These are phyloP conservation scores for Colletotrichum costaricense DNA, from an alignment of 2,329 filamentous ascomycete species.

Conservation along the genomic window DNA sequence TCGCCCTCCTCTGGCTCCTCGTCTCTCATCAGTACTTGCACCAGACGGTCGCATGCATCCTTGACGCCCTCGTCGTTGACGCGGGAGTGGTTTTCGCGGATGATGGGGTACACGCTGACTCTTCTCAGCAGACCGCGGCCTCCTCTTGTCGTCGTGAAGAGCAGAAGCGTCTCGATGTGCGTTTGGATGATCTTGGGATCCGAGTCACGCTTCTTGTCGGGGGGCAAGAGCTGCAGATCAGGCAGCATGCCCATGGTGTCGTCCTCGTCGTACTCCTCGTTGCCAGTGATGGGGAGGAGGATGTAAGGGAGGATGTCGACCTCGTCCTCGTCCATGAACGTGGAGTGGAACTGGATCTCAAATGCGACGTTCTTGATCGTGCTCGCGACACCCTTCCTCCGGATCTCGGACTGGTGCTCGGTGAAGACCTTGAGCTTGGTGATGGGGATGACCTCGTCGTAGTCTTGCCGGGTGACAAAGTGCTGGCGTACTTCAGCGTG, in stretches of 20 bases:
- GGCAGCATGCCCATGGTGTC: constrained; percentile 89
- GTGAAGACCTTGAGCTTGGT: constrained; percentile 96
- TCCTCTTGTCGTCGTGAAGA: constrained; percentile 82
- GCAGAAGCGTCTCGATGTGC: constrained; percentile 87
- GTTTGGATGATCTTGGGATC: constrained; percentile 83
- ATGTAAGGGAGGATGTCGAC: constrained; percentile 90
- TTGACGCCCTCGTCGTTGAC: constrained; percentile 83
- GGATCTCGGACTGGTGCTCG: constrained; percentile 84
- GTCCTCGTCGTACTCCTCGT: constrained; percentile 88
- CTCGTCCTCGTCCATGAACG: constrained; percentile 76
- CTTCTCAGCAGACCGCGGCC: constrained; percentile 80
- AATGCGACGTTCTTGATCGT: constrained; percentile 96
- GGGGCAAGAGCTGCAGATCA: constrained; percentile 88
- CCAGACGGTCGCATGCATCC: constrained; percentile 88
- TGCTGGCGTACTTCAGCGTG: constrained; percentile 80
- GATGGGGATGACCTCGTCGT: constrained; percentile 87
- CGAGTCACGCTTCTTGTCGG: constrained; percentile 87
- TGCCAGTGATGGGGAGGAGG: constrained; percentile 86
- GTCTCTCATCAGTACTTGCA: constrained; percentile 88
- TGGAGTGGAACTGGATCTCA: constrained; percentile 77
- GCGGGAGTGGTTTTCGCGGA: constrained; percentile 85
- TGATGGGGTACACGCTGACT: constrained; percentile 87
- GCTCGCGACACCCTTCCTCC: constrained; percentile 92
- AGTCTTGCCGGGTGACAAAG: constrained; percentile 78
- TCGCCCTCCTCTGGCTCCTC: constrained; percentile 69